These are phyloP conservation scores for Torulaspora gathmanii DNA, from an alignment of 805 yeast genomes.

Conservation along the genomic window DNA sequence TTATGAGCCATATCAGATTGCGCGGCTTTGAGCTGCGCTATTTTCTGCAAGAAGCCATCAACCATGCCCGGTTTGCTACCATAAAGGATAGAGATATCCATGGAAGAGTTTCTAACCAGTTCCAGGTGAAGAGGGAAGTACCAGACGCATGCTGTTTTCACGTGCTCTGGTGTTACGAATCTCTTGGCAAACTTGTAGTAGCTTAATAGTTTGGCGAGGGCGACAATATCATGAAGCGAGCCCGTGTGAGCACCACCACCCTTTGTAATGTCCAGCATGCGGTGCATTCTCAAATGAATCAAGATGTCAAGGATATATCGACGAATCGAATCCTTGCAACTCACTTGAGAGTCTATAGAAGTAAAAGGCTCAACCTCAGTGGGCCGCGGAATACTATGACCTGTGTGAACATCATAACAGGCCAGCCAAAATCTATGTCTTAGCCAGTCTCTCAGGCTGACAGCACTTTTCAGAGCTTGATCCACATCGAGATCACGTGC, in stretches of 20 bases:
- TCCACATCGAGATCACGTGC: slow-evolving; percentile 2
- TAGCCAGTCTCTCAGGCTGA: slow-evolving; percentile 29
- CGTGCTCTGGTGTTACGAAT: slow-evolving; percentile 50
- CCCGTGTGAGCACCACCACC: slow-evolving; percentile 50
- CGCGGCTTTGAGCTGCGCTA: slow-evolving; percentile 18
- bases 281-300: slow-evolving; percentile 50
- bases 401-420: slow-evolving; percentile 16
- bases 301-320: slow-evolving; percentile 57
- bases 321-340: slow-evolving; percentile 44
- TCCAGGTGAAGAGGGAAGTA: slow-evolving; percentile 51
- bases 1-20: slow-evolving; percentile 18
- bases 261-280: slow-evolving; percentile 41
- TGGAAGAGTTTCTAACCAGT: slow-evolving; percentile 39
- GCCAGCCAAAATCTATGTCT: slow-evolving; percentile 42
- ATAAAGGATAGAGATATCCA: slow-evolving; percentile 30
- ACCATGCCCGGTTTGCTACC: slow-evolving; percentile 31
- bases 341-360: slow-evolving; percentile 23
- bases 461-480: slow-evolving; percentile 6
- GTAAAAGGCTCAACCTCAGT: background rate
- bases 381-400: background rate
- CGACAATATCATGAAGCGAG: slow-evolving; percentile 43
- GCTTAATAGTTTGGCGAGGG: slow-evolving; percentile 41
- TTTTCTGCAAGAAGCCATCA: slow-evolving; percentile 22
- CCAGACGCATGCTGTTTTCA: slow-evolving; percentile 45
- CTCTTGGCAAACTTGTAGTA: slow-evolving; percentile 27